These are phyloP conservation scores for Plasmodium billcollinsi DNA, from an alignment of 169 alveolate genomes.

Conservation along the genomic window DNA sequence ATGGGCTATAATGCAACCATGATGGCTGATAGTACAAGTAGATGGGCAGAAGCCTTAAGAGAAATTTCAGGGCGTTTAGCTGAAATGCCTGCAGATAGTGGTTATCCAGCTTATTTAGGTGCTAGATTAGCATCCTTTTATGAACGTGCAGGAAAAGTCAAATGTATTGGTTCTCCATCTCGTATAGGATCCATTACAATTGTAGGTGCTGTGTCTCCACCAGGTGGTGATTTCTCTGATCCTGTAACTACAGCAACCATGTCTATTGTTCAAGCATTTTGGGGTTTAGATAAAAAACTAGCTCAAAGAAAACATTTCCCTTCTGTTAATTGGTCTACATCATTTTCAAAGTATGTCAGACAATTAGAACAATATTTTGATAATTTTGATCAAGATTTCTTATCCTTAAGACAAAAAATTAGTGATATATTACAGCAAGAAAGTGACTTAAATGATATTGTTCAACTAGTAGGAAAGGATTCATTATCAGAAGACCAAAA, in stretches of 20 bases:
- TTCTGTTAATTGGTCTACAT: conserved; percentile 98
- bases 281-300: conserved; percentile 99
- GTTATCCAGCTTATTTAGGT: conserved; percentile 99
- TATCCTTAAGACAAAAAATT: conserved; percentile 91
- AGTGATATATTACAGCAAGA: conserved; percentile 96
- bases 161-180: conserved; percentile 97
- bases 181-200: conserved; percentile 98
- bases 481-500: conserved; percentile 97
- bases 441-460: conserved; percentile 97
- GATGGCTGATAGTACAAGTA: conserved; percentile 99
- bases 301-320: conserved; percentile 99
- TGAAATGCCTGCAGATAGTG: conserved; percentile 99
- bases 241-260: conserved; percentile 99
- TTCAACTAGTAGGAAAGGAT: conserved; percentile 98
- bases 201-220: conserved; percentile 99
- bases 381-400: conserved; percentile 94
- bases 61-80: conserved; percentile 99
- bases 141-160: conserved; percentile 98
- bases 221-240: conserved; percentile 99
- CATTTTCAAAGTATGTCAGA: conserved; percentile 97
- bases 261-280: conserved; percentile 98
- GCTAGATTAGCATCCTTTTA: conserved; percentile 98
- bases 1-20: conserved; percentile 98
- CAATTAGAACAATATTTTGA: conserved; percentile 95
- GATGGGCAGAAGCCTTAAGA: conserved; percentile 99